Evolutionary conservation across 306 rosid species (phyloP).

Genomic region (Trifolium fragiferum): DNA sequence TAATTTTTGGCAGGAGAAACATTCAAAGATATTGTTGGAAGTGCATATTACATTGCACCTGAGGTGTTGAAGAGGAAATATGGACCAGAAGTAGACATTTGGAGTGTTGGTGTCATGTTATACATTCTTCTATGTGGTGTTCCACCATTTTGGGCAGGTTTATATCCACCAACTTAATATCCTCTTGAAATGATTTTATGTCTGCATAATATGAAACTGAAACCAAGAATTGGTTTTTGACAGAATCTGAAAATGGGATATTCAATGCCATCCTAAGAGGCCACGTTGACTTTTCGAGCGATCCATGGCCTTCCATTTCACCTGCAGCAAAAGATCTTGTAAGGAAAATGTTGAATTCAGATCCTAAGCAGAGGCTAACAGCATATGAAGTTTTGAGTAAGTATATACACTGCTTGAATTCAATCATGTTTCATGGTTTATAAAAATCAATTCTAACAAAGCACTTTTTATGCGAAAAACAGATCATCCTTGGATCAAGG

Average conservation of each 20-base stretch:
- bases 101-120: conserved; percentile 97
- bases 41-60: conserved; percentile 96
- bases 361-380: conserved; percentile 83
- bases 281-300: conserved; percentile 81
- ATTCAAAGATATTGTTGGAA: conserved; percentile 89
- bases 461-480: conserved; percentile 19
- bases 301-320: conserved; percentile 95
- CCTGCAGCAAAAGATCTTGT: conserved; percentile 91
- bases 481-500: conserved; percentile 98
- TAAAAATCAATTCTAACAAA: conserved; percentile 28
- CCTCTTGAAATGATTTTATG: neutral
- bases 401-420: conserved; percentile 16
- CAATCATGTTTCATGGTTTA: neutral
- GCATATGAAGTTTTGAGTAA: conserved; percentile 91
- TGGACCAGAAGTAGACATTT: conserved; percentile 95
- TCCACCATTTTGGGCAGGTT: conserved; percentile 99
- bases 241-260: conserved; percentile 96
- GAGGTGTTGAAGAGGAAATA: conserved; percentile 91
- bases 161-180: neutral
- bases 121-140: conserved; percentile 89
- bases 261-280: conserved; percentile 85
- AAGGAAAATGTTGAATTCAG: conserved; percentile 84
- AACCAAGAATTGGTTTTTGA: conserved; percentile 34
- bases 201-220: conserved; percentile 38
- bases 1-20: conserved; percentile 62